These are phyloP conservation scores for Melocanna baccifera DNA, from an alignment of 176 grass and related monocot genomes.

Conservation along the genomic window DNA sequence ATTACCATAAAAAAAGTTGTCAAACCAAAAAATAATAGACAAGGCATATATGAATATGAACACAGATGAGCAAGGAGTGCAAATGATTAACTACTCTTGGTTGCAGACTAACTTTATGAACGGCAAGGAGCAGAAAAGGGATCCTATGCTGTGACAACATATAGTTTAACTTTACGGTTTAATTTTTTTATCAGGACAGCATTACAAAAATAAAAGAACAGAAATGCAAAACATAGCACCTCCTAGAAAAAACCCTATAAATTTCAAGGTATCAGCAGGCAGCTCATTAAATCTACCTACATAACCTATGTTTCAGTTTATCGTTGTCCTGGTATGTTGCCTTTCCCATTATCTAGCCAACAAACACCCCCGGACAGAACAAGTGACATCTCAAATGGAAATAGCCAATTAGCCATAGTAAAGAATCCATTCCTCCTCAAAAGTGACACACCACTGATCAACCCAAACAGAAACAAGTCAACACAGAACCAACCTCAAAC, in stretches of 20 bases:
- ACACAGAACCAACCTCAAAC: conserved; percentile 53
- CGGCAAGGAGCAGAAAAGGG: neutral
- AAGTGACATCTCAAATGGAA: neutral
- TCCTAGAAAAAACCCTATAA: neutral
- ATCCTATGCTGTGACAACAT: neutral
- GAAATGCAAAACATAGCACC: neutral
- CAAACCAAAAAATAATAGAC: neutral
- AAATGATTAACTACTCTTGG: neutral
- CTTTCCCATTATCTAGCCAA: neutral
- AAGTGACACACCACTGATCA: conserved; percentile 3
- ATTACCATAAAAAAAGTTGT: neutral
- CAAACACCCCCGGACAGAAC: neutral
- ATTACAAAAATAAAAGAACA: neutral
- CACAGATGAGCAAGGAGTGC: neutral
- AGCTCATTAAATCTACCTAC: neutral
- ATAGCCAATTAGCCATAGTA: neutral
- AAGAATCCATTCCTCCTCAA: neutral
- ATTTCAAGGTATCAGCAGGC: neutral
- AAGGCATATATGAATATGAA: neutral
- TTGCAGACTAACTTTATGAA: neutral
- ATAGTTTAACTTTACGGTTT: neutral
- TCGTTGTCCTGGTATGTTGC: neutral
- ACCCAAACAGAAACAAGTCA: neutral
- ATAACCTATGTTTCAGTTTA: neutral
- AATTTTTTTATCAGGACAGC: neutral